These are phyloP conservation scores for Fragilariopsis cylindrus DNA, from an alignment of 108 stramenopile genomes.

Conservation along the genomic window DNA sequence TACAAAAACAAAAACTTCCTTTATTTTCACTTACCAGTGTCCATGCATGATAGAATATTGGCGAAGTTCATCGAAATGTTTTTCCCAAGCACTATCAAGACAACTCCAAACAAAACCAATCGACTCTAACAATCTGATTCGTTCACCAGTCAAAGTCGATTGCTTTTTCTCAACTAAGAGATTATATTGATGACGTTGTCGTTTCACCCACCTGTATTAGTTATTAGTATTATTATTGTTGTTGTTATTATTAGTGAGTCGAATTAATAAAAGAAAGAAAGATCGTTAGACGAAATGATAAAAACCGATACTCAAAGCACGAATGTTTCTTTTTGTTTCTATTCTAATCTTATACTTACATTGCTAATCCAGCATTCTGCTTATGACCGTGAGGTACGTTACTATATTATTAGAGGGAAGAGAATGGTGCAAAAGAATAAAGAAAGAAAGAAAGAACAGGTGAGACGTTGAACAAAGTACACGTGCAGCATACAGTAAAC, in stretches of 20 bases:
- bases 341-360: slow-evolving; percentile 6
- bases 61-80: slow-evolving; percentile 39
- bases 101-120: slow-evolving; percentile 20
- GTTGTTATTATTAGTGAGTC: too few species aligned
- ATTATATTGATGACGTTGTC: slow-evolving; percentile 10
- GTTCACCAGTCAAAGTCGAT: slow-evolving; percentile 10
- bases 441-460: neutral
- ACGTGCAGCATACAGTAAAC: too few species aligned
- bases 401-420: neutral
- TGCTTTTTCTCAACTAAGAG: slow-evolving; percentile 17
- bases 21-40: slow-evolving; percentile 32
- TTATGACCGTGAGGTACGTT: slow-evolving; percentile 4
- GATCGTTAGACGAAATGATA: neutral
- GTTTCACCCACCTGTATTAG: slow-evolving; percentile 10
- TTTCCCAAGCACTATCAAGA: slow-evolving; percentile 27
- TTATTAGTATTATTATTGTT: too few species aligned
- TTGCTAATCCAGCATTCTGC: slow-evolving; percentile 4
- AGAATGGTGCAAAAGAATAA: neutral
- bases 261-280: neutral
- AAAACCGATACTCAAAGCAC: neutral
- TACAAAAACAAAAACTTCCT: neutral
- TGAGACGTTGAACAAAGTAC: neutral
- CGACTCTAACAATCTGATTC: slow-evolving; percentile 7
- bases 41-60: slow-evolving; percentile 25
- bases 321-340: neutral